Conservation (phyloP, 176 grass and related monocot genomes). For the Chloris gayana region DNA sequence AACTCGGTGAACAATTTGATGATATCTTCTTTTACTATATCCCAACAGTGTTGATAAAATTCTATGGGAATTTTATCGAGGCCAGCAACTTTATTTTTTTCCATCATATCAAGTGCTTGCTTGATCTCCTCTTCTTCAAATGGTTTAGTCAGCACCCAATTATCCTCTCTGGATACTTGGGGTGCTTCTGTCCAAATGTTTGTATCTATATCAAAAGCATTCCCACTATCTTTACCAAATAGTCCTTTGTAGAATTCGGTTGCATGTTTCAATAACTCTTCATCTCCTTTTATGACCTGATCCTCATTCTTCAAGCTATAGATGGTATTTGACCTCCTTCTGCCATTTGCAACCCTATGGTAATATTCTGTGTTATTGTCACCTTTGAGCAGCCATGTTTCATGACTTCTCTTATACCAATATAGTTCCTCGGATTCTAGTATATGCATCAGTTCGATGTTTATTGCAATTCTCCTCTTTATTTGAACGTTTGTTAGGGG, state of each 20-base stretch:
- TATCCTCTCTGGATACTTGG: accelerated
- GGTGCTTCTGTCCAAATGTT: accelerated
- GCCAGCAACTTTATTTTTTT: no score
- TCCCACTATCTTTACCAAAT: accelerated
- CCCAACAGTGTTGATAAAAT: no score
- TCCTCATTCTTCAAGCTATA: neutral
- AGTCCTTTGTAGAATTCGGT: neutral
- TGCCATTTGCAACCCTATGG: neutral
- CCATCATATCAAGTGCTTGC: no score
- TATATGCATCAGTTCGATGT: neutral
- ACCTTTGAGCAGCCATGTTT: neutral
- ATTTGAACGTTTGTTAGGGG: no score
- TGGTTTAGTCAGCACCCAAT: neutral
- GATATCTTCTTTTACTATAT: no score
- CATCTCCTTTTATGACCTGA: neutral
- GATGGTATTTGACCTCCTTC: neutral
- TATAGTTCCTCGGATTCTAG: neutral
- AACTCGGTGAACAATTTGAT: no score
- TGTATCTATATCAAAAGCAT: no score
- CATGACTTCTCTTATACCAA: neutral
- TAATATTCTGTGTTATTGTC: neutral
- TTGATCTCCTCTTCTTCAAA: neutral
- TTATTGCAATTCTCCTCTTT: no score
- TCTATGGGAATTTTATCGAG: no score
- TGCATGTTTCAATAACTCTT: neutral